These are phyloP conservation scores for Phylloporus arenicola DNA, from an alignment of 768 basidiomycete genomes.

Conservation along the genomic window DNA sequence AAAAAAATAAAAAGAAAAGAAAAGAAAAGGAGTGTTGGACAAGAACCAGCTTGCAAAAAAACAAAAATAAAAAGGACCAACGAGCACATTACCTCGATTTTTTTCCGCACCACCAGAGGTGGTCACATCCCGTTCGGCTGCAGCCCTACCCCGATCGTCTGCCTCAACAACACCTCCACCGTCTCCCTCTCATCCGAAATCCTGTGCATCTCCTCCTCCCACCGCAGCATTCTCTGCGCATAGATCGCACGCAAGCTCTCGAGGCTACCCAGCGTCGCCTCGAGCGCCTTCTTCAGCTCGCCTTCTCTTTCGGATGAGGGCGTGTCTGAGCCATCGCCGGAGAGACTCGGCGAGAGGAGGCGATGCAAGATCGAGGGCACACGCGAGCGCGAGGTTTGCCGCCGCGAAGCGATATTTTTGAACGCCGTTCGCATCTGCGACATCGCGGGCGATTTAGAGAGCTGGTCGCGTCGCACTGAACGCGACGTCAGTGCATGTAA, in stretches of 20 bases:
- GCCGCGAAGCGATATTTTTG: slow-evolving; percentile 51
- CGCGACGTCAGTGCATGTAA: slow-evolving; percentile 62
- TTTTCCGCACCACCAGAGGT: background rate
- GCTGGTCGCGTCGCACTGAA: slow-evolving; percentile 55
- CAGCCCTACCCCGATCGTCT: slow-evolving; percentile 50
- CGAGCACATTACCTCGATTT: background rate
- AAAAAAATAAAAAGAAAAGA: background rate
- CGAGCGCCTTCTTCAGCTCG: slow-evolving; percentile 64
- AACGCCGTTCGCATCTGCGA: slow-evolving; percentile 52
- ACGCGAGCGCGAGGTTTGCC: slow-evolving; percentile 45
- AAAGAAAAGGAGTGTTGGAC: background rate
- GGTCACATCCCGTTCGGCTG: slow-evolving; percentile 17
- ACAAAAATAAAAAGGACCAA: background rate
- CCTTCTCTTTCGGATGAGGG: slow-evolving; percentile 51
- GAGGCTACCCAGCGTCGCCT: slow-evolving; percentile 63
- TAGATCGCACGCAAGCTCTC: slow-evolving; percentile 59
- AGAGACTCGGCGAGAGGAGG: slow-evolving; percentile 35
- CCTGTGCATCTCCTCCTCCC: slow-evolving; percentile 64
- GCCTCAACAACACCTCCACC: slow-evolving; percentile 59
- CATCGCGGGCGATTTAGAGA: slow-evolving; percentile 47
- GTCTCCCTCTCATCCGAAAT: slow-evolving; percentile 62
- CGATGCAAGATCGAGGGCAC: slow-evolving; percentile 45
- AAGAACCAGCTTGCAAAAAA: background rate
- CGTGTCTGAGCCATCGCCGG: slow-evolving; percentile 52
- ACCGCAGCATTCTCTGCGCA: slow-evolving; percentile 61